A percentile compares a stretch with the other conserved stretches of the same genome.
phyloP scores from a whole-genome alignment of 805 yeast genomes.

The Trichomonascus vanleenenianus region DNA sequence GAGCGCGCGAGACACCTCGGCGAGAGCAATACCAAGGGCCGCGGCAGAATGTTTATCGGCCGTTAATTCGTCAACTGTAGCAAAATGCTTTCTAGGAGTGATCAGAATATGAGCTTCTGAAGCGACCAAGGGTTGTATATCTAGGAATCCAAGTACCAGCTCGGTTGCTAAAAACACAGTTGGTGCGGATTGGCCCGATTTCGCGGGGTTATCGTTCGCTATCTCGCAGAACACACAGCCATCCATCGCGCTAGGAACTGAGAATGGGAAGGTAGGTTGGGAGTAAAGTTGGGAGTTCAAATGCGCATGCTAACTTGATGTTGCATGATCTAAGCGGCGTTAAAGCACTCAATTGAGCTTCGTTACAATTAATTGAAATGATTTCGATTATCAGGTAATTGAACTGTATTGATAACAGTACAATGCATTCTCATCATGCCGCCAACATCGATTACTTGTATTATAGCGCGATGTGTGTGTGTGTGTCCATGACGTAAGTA shows the following conservation, averaged over 20 bases:
- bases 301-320: too few relatives aligned
- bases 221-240: conserved; percentile 26
- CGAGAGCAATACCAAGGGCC: conserved; percentile 23
- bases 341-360: too few relatives aligned
- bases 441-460: too few relatives aligned
- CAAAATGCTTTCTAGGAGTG: conserved; percentile 28
- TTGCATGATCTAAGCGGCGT: too few relatives aligned
- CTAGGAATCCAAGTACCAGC: conserved; percentile 28
- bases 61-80: conserved; percentile 23
- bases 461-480: too few relatives aligned
- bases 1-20: conserved; percentile 22
- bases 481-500: too few relatives aligned
- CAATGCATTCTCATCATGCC: too few relatives aligned
- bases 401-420: too few relatives aligned
- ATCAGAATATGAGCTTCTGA: conserved; percentile 30
- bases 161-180: conserved; percentile 24
- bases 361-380: too few relatives aligned
- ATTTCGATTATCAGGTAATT: too few relatives aligned
- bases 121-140: conserved; percentile 31
- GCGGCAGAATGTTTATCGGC: conserved; percentile 15
- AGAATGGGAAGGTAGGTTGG: neutral
- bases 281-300: too few relatives aligned
- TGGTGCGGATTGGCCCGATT: conserved; percentile 10
- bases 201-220: conserved; percentile 16
- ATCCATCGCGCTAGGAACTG: too few relatives aligned